phyloP scores from a whole-genome alignment of 1,139 yeast species.

The Blastobotrys illinoisensis region DNA sequence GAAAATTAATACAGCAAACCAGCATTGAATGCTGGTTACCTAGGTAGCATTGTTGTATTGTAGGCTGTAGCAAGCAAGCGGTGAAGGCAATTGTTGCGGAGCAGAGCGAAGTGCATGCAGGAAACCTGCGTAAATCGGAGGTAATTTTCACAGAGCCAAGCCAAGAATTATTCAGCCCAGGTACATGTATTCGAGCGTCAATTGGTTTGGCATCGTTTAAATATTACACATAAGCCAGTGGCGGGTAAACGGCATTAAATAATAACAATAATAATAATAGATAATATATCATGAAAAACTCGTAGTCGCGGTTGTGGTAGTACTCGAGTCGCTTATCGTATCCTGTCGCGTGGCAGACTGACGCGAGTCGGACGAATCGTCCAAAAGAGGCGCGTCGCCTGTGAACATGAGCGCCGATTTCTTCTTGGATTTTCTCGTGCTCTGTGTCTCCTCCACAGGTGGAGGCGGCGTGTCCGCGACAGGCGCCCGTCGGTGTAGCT shows the following conservation, averaged over 20 bases:
- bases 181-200: too few relatives aligned
- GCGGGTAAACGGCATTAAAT: not conserved
- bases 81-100: too few relatives aligned
- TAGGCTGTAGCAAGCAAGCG: too few relatives aligned
- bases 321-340: not conserved
- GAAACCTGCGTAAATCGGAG: too few relatives aligned
- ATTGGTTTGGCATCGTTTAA: too few relatives aligned
- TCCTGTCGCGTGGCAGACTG: not conserved
- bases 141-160: too few relatives aligned
- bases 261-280: not conserved
- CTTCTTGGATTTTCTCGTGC: not conserved
- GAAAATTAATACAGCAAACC: too few relatives aligned
- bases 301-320: not conserved
- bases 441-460: conserved; percentile 4
- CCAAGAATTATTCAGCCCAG: too few relatives aligned
- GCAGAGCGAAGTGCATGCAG: too few relatives aligned
- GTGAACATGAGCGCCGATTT: not conserved
- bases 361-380: not conserved
- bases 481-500: conserved; percentile 26
- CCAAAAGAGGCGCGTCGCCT: not conserved
- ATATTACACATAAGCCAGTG: not conserved
- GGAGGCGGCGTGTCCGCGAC: conserved; percentile 26
- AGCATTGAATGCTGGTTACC: too few relatives aligned
- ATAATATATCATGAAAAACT: not conserved
- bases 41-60: too few relatives aligned